Evolutionary conservation across 2,329 filamentous ascomycete genomes (phyloP).

Genomic region (Epichloe festucae): DNA sequence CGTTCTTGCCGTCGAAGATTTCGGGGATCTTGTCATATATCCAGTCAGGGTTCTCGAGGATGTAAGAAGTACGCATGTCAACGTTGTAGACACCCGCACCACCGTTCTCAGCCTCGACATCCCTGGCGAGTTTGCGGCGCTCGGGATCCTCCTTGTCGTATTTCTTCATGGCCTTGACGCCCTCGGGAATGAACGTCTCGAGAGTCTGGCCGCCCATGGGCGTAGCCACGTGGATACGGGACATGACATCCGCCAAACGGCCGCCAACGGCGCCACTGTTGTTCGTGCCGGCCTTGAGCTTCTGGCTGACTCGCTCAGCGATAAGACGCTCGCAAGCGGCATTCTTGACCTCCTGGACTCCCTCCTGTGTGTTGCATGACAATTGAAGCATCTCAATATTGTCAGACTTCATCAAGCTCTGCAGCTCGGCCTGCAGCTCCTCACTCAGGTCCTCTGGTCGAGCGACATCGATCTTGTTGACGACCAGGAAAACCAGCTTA

Average conservation of each 20-base stretch:
- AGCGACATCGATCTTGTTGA: conserved; percentile 96
- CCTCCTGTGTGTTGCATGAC: conserved; percentile 89
- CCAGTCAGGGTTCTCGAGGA: conserved; percentile 82
- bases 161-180: conserved; percentile 66
- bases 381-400: conserved; percentile 89
- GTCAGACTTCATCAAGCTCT: conserved; percentile 68
- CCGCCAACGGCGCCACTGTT: conserved; percentile 63
- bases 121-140: conserved; percentile 65
- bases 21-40: conserved; percentile 94
- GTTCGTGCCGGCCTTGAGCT: conserved; percentile 82
- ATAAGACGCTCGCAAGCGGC: conserved; percentile 86
- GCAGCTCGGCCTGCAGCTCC: conserved; percentile 64
- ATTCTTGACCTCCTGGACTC: conserved; percentile 90
- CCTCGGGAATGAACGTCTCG: conserved; percentile 82
- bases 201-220: conserved; percentile 69
- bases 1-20: conserved; percentile 88
- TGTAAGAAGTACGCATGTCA: conserved; percentile 78
- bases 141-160: conserved; percentile 87
- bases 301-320: conserved; percentile 85
- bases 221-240: conserved; percentile 92
- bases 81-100: conserved; percentile 94
- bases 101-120: conserved; percentile 83
- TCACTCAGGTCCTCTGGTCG: conserved; percentile 75
- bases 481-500: conserved; percentile 89
- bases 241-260: conserved; percentile 78